Base-by-base conservation (phyloP, 495 filamentous ascomycete species). In the Tetracladium marchalianum region DNA sequence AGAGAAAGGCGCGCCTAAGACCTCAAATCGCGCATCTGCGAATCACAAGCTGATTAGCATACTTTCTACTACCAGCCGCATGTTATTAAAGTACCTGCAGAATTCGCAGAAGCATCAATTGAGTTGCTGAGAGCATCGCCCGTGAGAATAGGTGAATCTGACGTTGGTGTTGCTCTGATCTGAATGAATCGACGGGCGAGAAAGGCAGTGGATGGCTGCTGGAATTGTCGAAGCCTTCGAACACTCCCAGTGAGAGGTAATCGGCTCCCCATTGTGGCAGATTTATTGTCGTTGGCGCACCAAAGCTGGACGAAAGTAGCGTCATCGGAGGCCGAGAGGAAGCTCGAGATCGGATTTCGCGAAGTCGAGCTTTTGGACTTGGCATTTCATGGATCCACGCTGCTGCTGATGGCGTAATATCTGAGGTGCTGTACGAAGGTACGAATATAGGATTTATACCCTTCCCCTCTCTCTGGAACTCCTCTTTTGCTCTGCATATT, bases 1-100 rank as follows among this genome's bases (percentile, higher is more conserved):
- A 31, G 93, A 95, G 60, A 85, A 90, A 3, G 89, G 86, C 16
- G 85, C 71, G 40, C 89, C 92, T 51, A 97, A 66, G 27, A 96
- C 87, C 59, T 96, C 87, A 61, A 98, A 98, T 44, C 79, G 80
- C 15, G 90, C 92, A 80, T 96, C 92, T 95, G 49, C 3, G 16
- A 33, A 8, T 13, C 10, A 19, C 1, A 46, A 61, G 51, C 61
- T 43, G 10, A 33, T 47, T 15, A 44, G 39, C 11, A 24, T 31
- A 34, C 38, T 31, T 16, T 17, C 32, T 11, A 6, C 6, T 13
- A 16, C 35, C 7, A 3, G 6, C 36, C 13, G 41, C 10, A n/a
- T 39, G 8, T 17, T n/a, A 34, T 11, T 32, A 0, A 49, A 41
- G 11, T 45, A 66, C 62, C 63, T 46, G 54, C 49, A 11, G 46